Percentiles rank a stretch among this genome's conserved stretches.
These are phyloP conservation scores for Microcyclosporella mali DNA, from an alignment of 2,329 filamentous ascomycete species.

Conservation along the genomic window DNA sequence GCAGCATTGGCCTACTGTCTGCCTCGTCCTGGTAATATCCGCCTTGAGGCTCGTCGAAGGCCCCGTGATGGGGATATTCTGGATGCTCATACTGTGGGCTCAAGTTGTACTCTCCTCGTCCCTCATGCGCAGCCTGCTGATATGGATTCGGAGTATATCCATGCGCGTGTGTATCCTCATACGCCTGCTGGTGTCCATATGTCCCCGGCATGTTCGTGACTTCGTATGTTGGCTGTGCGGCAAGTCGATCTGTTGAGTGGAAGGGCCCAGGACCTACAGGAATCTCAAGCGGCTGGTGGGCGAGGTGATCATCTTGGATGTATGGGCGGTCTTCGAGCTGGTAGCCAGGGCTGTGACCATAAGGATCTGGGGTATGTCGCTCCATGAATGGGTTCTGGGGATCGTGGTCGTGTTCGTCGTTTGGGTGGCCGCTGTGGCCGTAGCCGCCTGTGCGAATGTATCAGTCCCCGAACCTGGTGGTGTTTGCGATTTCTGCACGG, in stretches of 20 bases:
- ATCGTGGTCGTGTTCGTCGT: constrained; percentile 14
- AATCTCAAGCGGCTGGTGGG: constrained; percentile 57
- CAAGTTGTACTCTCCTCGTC: constrained; percentile 57
- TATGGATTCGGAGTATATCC: constrained; percentile 40
- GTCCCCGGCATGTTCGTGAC: constrained; percentile 61
- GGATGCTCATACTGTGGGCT: constrained; percentile 69
- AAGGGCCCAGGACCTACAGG: constrained; percentile 54
- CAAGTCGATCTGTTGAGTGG: constrained; percentile 64
- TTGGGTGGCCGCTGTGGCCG: constrained; percentile 16
- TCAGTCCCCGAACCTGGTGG: constrained; percentile 8
- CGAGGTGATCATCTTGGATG: constrained; percentile 37
- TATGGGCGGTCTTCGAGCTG: constrained; percentile 77
- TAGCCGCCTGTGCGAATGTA: constrained; percentile 13
- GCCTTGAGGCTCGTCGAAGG: constrained; percentile 31
- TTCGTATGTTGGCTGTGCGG: constrained; percentile 77
- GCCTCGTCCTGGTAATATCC: constrained; percentile 61
- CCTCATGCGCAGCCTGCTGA: constrained; percentile 36
- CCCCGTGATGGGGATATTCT: constrained; percentile 63
- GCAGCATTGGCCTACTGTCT: constrained; percentile 70
- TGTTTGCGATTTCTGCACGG: neutral
- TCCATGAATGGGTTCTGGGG: constrained; percentile 20
- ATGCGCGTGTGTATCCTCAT: constrained; percentile 46
- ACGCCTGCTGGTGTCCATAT: constrained; percentile 57
- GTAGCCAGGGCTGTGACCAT: constrained; percentile 72
- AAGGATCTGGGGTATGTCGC: constrained; percentile 45